Evolutionary conservation across 192 early-diverging fungal species (phyloP).

Genomic region (Podila verticillata): DNA sequence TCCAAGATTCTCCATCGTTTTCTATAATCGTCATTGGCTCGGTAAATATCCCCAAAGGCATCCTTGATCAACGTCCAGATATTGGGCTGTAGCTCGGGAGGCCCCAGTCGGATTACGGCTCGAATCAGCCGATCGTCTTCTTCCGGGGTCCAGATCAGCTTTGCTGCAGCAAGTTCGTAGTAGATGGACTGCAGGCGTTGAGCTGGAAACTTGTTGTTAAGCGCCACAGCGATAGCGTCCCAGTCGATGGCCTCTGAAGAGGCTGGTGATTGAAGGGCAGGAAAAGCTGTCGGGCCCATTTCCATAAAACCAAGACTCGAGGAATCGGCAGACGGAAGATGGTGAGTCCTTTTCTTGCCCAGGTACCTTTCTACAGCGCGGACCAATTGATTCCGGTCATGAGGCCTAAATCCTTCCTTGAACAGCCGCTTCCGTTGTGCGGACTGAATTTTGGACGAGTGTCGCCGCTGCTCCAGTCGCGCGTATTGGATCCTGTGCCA

Average conservation of each 20-base stretch:
- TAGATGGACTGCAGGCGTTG: constrained; percentile 17
- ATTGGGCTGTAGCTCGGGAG: constrained; percentile 31
- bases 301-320: constrained; percentile 1
- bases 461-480: neutral
- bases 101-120: constrained; percentile 42
- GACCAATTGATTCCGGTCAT: constrained; percentile 19
- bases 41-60: constrained; percentile 18
- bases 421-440: constrained; percentile 13
- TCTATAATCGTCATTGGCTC: constrained; percentile 28
- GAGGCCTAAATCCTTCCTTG: constrained; percentile 28
- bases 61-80: constrained; percentile 43
- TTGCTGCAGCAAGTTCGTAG: constrained; percentile 19
- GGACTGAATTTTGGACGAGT: constrained; percentile 9
- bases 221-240: constrained; percentile 6
- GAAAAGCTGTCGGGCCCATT: neutral
- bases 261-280: neutral
- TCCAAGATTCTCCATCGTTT: constrained; percentile 33
- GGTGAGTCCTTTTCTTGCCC: neutral
- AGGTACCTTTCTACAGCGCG: constrained; percentile 26
- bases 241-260: constrained; percentile 25
- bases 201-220: constrained; percentile 30
- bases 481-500: constrained; percentile 25
- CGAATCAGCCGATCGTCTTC: constrained; percentile 37
- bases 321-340: neutral
- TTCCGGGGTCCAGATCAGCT: constrained; percentile 46